Conservation (phyloP, 192 early-diverging fungal genomes). For the Coemansia sp. region DNA sequence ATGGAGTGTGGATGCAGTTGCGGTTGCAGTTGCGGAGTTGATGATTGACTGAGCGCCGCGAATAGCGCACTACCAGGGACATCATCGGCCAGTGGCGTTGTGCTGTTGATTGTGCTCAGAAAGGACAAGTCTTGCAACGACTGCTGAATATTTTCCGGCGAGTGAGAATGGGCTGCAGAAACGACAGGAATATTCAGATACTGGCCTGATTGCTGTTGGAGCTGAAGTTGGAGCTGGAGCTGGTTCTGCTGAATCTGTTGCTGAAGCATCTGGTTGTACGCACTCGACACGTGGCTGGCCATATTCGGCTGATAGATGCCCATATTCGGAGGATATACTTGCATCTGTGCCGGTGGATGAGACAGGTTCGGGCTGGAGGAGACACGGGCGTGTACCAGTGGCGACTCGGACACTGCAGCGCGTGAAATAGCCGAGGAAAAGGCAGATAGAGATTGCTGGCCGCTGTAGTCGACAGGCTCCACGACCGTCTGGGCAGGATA, state of each 20-base stretch:
- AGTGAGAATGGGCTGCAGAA: background rate
- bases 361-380: background rate
- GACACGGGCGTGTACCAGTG: background rate
- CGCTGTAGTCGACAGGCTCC: constrained; percentile 5
- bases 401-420: background rate
- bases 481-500: constrained; percentile 2
- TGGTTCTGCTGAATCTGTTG: background rate
- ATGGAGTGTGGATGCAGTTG: background rate
- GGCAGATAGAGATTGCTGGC: background rate
- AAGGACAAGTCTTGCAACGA: constrained; percentile 4
- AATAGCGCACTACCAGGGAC: background rate
- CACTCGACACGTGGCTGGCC: background rate
- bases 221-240: constrained; percentile 1
- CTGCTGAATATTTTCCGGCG: background rate
- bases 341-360: background rate
- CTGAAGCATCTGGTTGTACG: background rate
- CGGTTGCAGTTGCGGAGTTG: background rate
- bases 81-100: background rate
- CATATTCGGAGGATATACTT: background rate
- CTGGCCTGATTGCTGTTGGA: background rate
- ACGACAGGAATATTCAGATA: constrained; percentile 2
- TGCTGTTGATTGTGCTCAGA: background rate
- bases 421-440: background rate
- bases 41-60: background rate
- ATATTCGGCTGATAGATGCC: background rate